A percentile compares a stretch with the other conserved stretches of the same genome.
Conservation (phyloP, 139 green algal species). For the Chlorella sp. region DNA sequence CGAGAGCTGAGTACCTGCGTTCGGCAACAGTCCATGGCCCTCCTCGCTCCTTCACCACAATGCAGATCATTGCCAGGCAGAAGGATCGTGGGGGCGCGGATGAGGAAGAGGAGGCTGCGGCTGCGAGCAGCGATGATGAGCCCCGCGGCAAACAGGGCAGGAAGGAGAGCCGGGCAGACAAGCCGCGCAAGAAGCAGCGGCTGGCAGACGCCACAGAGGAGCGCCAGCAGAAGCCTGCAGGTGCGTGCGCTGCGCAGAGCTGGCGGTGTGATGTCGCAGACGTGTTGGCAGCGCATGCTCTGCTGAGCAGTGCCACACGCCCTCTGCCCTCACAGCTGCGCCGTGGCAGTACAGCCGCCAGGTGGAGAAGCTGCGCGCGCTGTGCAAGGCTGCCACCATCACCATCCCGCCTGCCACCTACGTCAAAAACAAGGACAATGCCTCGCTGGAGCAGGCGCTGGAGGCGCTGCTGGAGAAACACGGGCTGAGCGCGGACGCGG, state of each 20-base stretch:
- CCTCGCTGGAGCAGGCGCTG: constrained; percentile 24
- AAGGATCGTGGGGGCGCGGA: background rate
- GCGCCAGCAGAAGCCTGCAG: too few species aligned
- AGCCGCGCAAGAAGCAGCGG: constrained; percentile 12
- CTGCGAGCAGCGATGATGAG: background rate
- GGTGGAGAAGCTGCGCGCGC: constrained; percentile 23
- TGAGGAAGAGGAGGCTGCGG: background rate
- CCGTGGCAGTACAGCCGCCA: constrained; percentile 17
- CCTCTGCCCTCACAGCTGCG: background rate
- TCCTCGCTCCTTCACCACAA: background rate
- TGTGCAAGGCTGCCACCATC: constrained; percentile 41
- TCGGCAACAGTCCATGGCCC: too few species aligned
- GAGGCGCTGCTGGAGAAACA: constrained; percentile 35
- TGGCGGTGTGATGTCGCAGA: too few species aligned
- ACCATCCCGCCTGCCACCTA: constrained; percentile 39
- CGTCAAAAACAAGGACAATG: constrained; percentile 29
- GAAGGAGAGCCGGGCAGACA: background rate
- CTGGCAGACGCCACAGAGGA: too few species aligned
- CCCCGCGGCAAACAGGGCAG: background rate
- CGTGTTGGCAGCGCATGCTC: too few species aligned
- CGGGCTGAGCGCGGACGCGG: constrained; percentile 21
- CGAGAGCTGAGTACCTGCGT: too few species aligned
- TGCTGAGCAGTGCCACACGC: too few species aligned
- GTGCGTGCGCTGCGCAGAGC: too few species aligned
- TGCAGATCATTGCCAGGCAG: background rate